These are phyloP conservation scores for Pestalotiopsis fici DNA, from an alignment of 2,329 filamentous ascomycete genomes.

Conservation along the genomic window DNA sequence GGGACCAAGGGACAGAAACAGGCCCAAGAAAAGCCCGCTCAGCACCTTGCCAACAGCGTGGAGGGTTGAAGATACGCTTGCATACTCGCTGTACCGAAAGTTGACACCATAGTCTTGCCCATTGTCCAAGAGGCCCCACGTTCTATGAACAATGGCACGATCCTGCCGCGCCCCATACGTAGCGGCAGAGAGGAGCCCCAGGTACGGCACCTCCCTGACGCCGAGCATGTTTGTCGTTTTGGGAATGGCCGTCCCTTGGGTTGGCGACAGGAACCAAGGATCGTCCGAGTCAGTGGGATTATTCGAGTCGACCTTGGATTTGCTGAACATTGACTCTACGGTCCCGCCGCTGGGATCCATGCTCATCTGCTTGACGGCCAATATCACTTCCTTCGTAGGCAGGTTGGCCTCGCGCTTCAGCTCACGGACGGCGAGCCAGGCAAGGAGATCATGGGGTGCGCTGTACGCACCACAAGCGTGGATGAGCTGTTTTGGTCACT, in stretches of 20 bases:
- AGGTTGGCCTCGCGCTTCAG: conserved; percentile 11
- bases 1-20: conserved; percentile 4
- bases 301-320: conserved; percentile 5
- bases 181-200: conserved; percentile 16
- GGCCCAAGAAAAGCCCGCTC: neutral
- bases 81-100: conserved; percentile 21
- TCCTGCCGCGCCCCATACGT: conserved; percentile 13
- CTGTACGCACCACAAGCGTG: conserved; percentile 17
- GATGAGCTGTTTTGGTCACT: conserved; percentile 17
- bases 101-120: conserved; percentile 15
- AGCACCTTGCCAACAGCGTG: conserved; percentile 12
- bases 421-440: conserved; percentile 14
- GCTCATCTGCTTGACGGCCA: conserved; percentile 13
- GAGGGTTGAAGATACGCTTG: conserved; percentile 12
- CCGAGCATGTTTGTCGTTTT: conserved; percentile 13
- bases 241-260: conserved; percentile 3
- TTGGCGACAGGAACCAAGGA: conserved; percentile 18
- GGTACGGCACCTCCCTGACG: conserved; percentile 12
- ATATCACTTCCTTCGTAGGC: conserved; percentile 17
- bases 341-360: conserved; percentile 17
- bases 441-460: conserved; percentile 17
- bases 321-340: conserved; percentile 13
- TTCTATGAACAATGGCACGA: conserved; percentile 19
- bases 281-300: conserved; percentile 6
- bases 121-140: conserved; percentile 20